These are phyloP conservation scores for Geum urbanum DNA, from an alignment of 306 rosid genomes.

Conservation along the genomic window DNA sequence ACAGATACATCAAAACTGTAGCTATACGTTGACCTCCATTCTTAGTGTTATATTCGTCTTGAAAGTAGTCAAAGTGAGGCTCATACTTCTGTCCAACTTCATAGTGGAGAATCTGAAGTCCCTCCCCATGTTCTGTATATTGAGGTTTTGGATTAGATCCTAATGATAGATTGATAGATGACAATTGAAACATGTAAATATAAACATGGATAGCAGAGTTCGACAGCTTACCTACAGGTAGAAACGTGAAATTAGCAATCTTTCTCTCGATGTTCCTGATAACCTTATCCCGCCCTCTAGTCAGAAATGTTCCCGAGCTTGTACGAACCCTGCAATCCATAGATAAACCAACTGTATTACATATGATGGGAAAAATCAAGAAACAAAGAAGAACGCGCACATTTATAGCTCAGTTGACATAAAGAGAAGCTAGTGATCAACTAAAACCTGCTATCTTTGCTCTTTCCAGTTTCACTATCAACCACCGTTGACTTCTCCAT, in stretches of 20 bases:
- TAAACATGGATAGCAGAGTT: neutral
- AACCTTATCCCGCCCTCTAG: conserved; percentile 82
- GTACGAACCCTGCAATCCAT: conserved; percentile 70
- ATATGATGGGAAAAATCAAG: neutral
- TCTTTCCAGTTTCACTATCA: conserved; percentile 87
- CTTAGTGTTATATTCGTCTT: conserved; percentile 70
- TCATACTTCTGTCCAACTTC: conserved; percentile 98
- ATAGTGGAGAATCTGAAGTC: conserved; percentile 96
- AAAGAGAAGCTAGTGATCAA: conserved; percentile 13
- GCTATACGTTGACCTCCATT: conserved; percentile 99
- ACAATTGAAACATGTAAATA: neutral
- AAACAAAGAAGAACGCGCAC: neutral
- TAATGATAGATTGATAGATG: conserved; percentile 1
- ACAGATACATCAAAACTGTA: conserved; percentile 95
- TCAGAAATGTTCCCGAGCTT: conserved; percentile 90
- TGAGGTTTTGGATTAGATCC: conserved; percentile 23
- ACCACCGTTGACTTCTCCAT: conserved; percentile 91
- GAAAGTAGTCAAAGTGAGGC: conserved; percentile 97
- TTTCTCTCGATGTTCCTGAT: conserved; percentile 75
- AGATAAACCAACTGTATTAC: neutral
- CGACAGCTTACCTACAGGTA: conserved; percentile 66
- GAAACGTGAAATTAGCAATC: conserved; percentile 81
- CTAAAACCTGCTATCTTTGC: conserved; percentile 89
- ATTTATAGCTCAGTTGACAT: conserved; percentile 17
- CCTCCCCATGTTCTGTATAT: conserved; percentile 91